phyloP scores from a whole-genome alignment of 2,329 filamentous ascomycete genomes.

The Penicillium sp. region DNA sequence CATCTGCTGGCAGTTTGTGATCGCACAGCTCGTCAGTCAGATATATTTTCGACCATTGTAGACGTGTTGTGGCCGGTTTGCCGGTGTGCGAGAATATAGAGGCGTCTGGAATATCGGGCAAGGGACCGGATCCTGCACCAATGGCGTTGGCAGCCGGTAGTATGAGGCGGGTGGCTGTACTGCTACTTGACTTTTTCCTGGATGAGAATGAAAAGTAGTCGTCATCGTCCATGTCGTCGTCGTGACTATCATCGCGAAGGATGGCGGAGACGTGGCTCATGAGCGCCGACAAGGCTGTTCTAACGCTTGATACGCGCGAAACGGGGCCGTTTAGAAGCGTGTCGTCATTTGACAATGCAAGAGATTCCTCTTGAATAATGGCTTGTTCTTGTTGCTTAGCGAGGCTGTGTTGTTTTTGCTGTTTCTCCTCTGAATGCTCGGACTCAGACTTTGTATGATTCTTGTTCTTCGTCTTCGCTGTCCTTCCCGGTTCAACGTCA shows the following conservation, averaged over 20 bases:
- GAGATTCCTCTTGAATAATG: conserved; percentile 18
- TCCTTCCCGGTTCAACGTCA: conserved; percentile 45
- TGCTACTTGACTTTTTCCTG: conserved; percentile 9
- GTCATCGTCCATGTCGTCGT: background rate
- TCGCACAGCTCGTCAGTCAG: conserved; percentile 66
- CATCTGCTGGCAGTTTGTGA: conserved; percentile 49
- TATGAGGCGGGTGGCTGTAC: conserved; percentile 32
- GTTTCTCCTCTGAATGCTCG: conserved; percentile 18
- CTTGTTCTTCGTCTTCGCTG: conserved; percentile 6
- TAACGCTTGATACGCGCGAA: conserved; percentile 33
- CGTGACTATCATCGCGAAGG: conserved; percentile 31
- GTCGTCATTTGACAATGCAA: conserved; percentile 23
- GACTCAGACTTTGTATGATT: conserved; percentile 27
- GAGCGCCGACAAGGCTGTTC: conserved; percentile 43
- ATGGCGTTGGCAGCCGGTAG: conserved; percentile 49
- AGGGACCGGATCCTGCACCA: conserved; percentile 58
- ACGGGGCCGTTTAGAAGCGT: conserved; percentile 20
- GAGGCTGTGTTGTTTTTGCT: conserved; percentile 17
- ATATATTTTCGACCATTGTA: conserved; percentile 69
- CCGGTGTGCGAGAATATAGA: conserved; percentile 26
- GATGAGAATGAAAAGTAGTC: background rate
- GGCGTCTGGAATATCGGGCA: conserved; percentile 63
- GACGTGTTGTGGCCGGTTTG: conserved; percentile 42
- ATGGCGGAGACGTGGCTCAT: conserved; percentile 50
- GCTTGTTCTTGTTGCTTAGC: conserved; percentile 20